phyloP scores from a whole-genome alignment of 1,139 yeast genomes.

The Lodderomyces theae region DNA sequence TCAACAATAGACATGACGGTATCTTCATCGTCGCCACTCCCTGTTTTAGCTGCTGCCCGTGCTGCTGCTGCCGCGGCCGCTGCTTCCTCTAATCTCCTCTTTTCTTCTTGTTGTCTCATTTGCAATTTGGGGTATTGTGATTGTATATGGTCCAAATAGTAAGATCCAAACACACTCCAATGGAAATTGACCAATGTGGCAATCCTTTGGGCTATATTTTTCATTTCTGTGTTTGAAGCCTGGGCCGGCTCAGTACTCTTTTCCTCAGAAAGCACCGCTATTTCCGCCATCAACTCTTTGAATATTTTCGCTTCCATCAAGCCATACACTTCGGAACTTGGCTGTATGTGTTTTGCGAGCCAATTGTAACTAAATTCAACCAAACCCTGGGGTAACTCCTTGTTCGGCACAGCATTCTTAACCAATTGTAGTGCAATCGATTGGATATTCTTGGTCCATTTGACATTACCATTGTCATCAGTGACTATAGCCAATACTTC shows the following conservation, averaged over 20 bases:
- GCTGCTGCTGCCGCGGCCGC: background rate
- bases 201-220: slow-evolving; percentile 50
- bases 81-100: background rate
- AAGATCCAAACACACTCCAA: slow-evolving; percentile 68
- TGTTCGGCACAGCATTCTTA: slow-evolving; percentile 30
- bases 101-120: slow-evolving; percentile 8
- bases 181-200: slow-evolving; percentile 65
- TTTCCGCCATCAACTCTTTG: slow-evolving; percentile 43
- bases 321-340: slow-evolving; percentile 74
- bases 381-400: slow-evolving; percentile 35
- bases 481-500: slow-evolving; percentile 79
- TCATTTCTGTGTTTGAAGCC: slow-evolving; percentile 36
- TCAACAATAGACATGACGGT: slow-evolving; percentile 2
- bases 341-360: slow-evolving; percentile 84
- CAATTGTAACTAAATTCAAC: slow-evolving; percentile 74
- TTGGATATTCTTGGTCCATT: slow-evolving; percentile 84
- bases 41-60: background rate
- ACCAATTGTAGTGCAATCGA: slow-evolving; percentile 72
- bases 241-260: background rate
- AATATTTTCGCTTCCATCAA: slow-evolving; percentile 71
- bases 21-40: background rate
- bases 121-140: slow-evolving; percentile 14
- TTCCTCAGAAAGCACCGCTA: slow-evolving; percentile 16
- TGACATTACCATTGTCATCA: slow-evolving; percentile 81
- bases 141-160: slow-evolving; percentile 30